Percentiles rank a stretch among this genome's conserved stretches.
phyloP scores from a whole-genome alignment of 352 stramenopile genomes.

The Pythium guiyangense region DNA sequence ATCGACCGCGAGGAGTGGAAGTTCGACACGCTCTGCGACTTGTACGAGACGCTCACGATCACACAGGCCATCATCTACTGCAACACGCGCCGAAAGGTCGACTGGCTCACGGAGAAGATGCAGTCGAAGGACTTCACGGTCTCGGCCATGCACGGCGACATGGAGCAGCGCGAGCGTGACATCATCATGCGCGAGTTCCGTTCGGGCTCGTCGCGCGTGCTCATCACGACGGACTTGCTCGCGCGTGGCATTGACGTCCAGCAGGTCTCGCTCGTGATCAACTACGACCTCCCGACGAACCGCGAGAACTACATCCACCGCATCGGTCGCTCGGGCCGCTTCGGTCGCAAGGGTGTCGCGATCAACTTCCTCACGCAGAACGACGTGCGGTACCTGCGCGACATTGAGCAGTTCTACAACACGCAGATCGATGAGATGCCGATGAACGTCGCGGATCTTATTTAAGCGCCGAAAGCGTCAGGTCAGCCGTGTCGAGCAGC shows the following conservation, averaged over 20 bases:
- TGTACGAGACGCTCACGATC: constrained; percentile 99
- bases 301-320: constrained; percentile 99
- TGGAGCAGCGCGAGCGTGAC: constrained; percentile 99
- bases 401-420: constrained; percentile 99
- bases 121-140: constrained; percentile 99
- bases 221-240: constrained; percentile 99
- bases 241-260: constrained; percentile 99
- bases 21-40: constrained; percentile 98
- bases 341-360: constrained; percentile 99
- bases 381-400: constrained; percentile 97
- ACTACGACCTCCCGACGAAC: constrained; percentile 99
- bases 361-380: constrained; percentile 99
- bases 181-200: constrained; percentile 99
- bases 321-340: constrained; percentile 99
- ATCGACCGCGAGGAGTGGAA: constrained; percentile 99
- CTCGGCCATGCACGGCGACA: constrained; percentile 99
- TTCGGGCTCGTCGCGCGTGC: constrained; percentile 96
- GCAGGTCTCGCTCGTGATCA: constrained; percentile 98
- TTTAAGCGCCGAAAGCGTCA: constrained; percentile 73
- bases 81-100: constrained; percentile 99
- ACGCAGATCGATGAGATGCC: constrained; percentile 99
- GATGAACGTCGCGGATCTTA: constrained; percentile 98
- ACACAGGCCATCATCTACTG: constrained; percentile 99
- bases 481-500: not conserved
- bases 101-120: constrained; percentile 99